Evolutionary conservation across 169 alveolate species (phyloP).

Genomic region (Plasmodium vivax): DNA sequence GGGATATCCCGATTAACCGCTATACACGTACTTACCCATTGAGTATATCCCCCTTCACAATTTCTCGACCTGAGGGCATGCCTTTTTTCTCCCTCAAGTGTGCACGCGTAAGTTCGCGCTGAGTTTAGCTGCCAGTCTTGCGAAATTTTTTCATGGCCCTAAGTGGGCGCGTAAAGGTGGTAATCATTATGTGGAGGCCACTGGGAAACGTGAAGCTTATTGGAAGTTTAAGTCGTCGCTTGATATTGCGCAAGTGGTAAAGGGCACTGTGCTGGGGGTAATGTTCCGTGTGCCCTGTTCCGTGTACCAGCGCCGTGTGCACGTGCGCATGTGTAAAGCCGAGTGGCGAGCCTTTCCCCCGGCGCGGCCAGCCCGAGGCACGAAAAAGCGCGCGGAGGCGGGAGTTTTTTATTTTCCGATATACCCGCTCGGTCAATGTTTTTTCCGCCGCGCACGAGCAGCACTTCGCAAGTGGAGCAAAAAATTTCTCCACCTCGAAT

Average conservation of each 20-base stretch:
- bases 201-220: not conserved
- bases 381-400: not conserved
- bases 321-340: not conserved
- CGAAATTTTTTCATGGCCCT: not conserved
- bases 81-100: conserved; percentile 3
- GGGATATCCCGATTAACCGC: not conserved
- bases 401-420: not conserved
- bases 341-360: not conserved
- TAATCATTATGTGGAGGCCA: not conserved
- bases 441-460: not conserved
- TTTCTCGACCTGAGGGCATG: not conserved
- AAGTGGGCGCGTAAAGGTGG: not conserved
- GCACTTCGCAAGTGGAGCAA: not conserved
- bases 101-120: not conserved
- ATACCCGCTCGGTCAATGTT: not conserved
- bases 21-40: not conserved
- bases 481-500: not conserved
- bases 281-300: too few species aligned
- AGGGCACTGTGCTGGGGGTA: not conserved
- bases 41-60: not conserved
- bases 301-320: not conserved
- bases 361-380: not conserved
- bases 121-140: not conserved
- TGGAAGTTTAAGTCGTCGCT: not conserved
- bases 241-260: not conserved